A percentile compares a stretch with the other conserved stretches of the same genome.
Conservation (phyloP, 352 stramenopile genomes). For the Thalassiosira delicatula region DNA sequence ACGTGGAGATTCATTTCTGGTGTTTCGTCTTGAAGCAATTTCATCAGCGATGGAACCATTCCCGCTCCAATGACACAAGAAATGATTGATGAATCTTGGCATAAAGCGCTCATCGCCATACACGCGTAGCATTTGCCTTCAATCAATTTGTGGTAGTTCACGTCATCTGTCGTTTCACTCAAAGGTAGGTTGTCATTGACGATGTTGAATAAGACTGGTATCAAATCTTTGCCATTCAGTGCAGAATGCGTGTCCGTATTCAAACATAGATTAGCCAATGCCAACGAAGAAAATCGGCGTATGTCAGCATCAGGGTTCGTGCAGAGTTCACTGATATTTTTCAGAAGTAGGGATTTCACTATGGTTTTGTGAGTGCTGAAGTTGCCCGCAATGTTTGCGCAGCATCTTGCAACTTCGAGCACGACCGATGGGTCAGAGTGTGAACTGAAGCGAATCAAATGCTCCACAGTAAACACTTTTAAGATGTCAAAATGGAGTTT, state of each 20-base stretch:
- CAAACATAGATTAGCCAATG: slow-evolving; percentile 89
- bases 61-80: slow-evolving; percentile 74
- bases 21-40: slow-evolving; percentile 80
- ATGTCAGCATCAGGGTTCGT: slow-evolving; percentile 83
- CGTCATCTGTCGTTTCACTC: slow-evolving; percentile 1
- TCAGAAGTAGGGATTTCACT: slow-evolving; percentile 84
- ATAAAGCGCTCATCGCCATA: slow-evolving; percentile 59
- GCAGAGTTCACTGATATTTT: slow-evolving; percentile 85
- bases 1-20: slow-evolving; percentile 93
- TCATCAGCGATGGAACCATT: slow-evolving; percentile 85
- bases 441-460: slow-evolving; percentile 44
- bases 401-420: slow-evolving; percentile 77
- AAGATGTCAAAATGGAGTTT: slow-evolving; percentile 89
- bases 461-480: slow-evolving; percentile 60
- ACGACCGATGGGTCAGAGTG: slow-evolving; percentile 43
- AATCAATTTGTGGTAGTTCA: slow-evolving; percentile 28
- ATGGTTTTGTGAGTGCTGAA: too few species aligned
- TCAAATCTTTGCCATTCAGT: slow-evolving; percentile 41
- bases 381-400: slow-evolving; percentile 85
- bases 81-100: slow-evolving; percentile 29
- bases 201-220: slow-evolving; percentile 34
- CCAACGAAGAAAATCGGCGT: slow-evolving; percentile 88
- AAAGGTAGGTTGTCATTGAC: slow-evolving; percentile 31
- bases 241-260: slow-evolving; percentile 87
- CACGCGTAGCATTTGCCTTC: slow-evolving; percentile 65